These are phyloP conservation scores for Leonotis leonurus DNA, from an alignment of 257 asterid species.

Conservation along the genomic window DNA sequence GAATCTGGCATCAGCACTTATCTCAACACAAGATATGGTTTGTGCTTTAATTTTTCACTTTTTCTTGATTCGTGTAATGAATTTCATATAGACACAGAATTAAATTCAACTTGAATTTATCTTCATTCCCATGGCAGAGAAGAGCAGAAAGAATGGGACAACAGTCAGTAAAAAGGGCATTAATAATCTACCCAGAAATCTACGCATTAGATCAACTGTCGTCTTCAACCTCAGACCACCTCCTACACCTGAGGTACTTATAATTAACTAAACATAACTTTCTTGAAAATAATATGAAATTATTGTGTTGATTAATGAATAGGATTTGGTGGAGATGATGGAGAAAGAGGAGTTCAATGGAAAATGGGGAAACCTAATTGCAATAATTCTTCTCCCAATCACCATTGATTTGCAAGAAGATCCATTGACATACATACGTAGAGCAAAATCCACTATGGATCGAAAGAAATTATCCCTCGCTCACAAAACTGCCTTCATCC, in stretches of 20 bases:
- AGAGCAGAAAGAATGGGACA: background rate
- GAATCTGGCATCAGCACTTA: conserved; percentile 6
- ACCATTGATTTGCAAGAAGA: conserved; percentile 24
- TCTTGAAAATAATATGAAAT: too few relatives aligned
- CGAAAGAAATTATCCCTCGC: conserved; percentile 46
- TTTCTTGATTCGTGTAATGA: too few relatives aligned
- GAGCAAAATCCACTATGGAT: conserved; percentile 39
- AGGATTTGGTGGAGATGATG: conserved; percentile 47
- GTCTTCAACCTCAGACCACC: conserved; percentile 36
- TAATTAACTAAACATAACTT: too few relatives aligned
- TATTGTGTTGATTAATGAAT: too few relatives aligned
- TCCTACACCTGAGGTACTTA: conserved; percentile 24
- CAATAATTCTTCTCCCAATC: conserved; percentile 27
- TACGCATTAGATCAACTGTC: conserved; percentile 29
- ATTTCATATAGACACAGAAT: too few relatives aligned
- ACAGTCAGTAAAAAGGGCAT: too few relatives aligned
- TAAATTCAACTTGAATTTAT: too few relatives aligned
- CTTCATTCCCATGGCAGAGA: background rate
- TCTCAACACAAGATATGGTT: background rate
- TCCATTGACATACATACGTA: conserved; percentile 31
- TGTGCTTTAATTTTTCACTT: background rate
- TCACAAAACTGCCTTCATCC: conserved; percentile 11
- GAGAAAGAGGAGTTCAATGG: conserved; percentile 21
- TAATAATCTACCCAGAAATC: conserved; percentile 25
- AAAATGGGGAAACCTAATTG: conserved; percentile 42